These are phyloP conservation scores for Dictyostelium brefeldianum DNA, from an alignment of 78 protist genomes.

Conservation along the genomic window DNA sequence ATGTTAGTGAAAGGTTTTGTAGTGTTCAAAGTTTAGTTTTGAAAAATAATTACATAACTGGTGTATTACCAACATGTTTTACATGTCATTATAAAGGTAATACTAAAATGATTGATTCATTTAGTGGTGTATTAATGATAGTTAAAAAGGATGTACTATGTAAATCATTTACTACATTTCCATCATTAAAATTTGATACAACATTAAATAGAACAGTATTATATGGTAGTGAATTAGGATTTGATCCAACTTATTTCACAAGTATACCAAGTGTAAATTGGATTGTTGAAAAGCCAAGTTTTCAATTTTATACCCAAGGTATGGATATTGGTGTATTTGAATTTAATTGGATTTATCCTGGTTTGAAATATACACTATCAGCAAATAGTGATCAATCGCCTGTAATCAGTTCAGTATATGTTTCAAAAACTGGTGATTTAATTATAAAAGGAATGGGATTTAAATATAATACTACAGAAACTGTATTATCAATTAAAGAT, in stretches of 20 bases:
- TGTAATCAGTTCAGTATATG: neutral
- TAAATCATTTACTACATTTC: neutral
- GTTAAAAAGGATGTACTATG: neutral
- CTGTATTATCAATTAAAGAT: neutral
- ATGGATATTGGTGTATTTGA: neutral
- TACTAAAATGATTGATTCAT: neutral
- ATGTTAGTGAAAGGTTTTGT: neutral
- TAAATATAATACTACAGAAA: neutral
- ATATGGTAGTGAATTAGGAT: neutral
- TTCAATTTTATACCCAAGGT: neutral
- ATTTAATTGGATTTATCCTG: neutral
- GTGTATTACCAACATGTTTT: neutral
- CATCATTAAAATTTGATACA: neutral
- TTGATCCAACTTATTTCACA: conserved; percentile 2
- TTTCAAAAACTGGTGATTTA: neutral
- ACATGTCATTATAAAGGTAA: neutral
- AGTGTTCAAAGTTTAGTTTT: neutral
- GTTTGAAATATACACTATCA: neutral
- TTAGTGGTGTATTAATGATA: neutral
- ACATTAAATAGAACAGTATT: neutral
- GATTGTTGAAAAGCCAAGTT: neutral
- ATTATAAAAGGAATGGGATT: neutral
- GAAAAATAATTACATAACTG: neutral
- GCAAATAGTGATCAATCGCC: neutral
- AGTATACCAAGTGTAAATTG: neutral